Conservation (phyloP, 2,329 filamentous ascomycete species). For the Pleurostoma richardsiae region DNA sequence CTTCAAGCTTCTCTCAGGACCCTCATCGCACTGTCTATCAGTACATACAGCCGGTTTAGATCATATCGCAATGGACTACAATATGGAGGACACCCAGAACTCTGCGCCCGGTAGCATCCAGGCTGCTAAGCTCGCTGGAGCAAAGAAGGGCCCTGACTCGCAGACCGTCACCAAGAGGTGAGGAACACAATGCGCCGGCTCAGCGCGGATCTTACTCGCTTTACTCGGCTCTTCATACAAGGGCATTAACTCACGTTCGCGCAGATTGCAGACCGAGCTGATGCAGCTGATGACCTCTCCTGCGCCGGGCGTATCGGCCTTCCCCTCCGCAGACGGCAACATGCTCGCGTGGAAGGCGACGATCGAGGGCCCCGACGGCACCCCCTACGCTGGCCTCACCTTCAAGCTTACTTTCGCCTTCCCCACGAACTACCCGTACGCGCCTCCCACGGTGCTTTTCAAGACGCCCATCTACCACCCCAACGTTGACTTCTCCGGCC, state of each 20-base stretch:
- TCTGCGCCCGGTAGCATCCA: conserved; percentile 57
- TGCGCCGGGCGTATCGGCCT: conserved; percentile 89
- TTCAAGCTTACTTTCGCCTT: conserved; percentile 93
- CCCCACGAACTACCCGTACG: conserved; percentile 88
- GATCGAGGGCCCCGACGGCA: conserved; percentile 85
- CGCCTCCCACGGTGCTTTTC: conserved; percentile 87
- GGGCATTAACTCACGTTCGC: background rate
- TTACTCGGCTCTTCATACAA: no score
- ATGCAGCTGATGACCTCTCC: conserved; percentile 98
- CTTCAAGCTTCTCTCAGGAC: no score
- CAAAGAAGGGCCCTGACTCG: conserved; percentile 56
- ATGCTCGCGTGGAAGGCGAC: conserved; percentile 91
- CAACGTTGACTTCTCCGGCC: conserved; percentile 94
- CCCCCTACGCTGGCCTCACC: conserved; percentile 80
- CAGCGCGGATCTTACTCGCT: background rate
- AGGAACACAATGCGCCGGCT: conserved; percentile 8
- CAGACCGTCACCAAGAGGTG: conserved; percentile 78
- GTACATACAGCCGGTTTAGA: conserved; percentile 1
- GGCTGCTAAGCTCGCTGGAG: conserved; percentile 57
- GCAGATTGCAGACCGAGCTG: conserved; percentile 88
- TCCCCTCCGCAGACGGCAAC: conserved; percentile 86
- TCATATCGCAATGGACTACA: conserved; percentile 40
- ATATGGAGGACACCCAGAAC: conserved; percentile 62
- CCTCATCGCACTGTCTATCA: background rate
- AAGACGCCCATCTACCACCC: conserved; percentile 99